These are phyloP conservation scores for Pseudofabraea citricarpa DNA, from an alignment of 2,329 filamentous ascomycete species.

Conservation along the genomic window DNA sequence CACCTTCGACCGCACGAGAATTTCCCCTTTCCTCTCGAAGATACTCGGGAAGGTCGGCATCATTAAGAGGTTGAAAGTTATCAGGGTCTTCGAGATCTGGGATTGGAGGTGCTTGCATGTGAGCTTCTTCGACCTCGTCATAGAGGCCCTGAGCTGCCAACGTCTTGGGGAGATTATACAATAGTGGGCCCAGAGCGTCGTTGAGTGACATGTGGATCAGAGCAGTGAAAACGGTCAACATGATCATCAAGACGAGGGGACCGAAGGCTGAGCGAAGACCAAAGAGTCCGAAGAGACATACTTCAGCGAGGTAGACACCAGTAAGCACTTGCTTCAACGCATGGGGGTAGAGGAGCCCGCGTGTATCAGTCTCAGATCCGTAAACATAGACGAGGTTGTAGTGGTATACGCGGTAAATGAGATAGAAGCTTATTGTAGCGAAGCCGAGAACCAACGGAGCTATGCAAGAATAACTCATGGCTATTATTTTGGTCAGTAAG, in stretches of 20 bases:
- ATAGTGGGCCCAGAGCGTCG: conserved; percentile 21
- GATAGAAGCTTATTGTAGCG: conserved; percentile 53
- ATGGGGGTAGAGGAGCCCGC: conserved; percentile 59
- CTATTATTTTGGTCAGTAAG: no score
- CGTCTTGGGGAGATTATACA: conserved; percentile 25
- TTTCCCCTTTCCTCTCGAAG: background rate
- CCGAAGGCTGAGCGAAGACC: conserved; percentile 48
- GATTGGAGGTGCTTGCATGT: conserved; percentile 4
- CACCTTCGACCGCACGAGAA: conserved; percentile 3
- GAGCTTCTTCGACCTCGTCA: background rate
- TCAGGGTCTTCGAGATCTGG: conserved; percentile 8
- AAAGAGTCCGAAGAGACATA: conserved; percentile 61
- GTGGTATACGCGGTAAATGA: conserved; percentile 61
- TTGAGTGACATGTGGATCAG: conserved; percentile 44
- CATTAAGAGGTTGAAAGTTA: background rate
- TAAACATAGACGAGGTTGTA: conserved; percentile 64
- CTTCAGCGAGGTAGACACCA: conserved; percentile 57
- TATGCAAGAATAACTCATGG: conserved; percentile 61
- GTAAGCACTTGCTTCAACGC: conserved; percentile 59
- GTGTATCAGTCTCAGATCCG: conserved; percentile 56
- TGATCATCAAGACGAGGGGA: conserved; percentile 52
- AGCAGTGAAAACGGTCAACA: conserved; percentile 48
- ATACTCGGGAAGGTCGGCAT: conserved; percentile 1
- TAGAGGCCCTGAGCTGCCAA: conserved; percentile 21
- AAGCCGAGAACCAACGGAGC: conserved; percentile 63